Base-by-base conservation (phyloP, 306 rosid genomes). In the Gillenia trifoliata region DNA sequence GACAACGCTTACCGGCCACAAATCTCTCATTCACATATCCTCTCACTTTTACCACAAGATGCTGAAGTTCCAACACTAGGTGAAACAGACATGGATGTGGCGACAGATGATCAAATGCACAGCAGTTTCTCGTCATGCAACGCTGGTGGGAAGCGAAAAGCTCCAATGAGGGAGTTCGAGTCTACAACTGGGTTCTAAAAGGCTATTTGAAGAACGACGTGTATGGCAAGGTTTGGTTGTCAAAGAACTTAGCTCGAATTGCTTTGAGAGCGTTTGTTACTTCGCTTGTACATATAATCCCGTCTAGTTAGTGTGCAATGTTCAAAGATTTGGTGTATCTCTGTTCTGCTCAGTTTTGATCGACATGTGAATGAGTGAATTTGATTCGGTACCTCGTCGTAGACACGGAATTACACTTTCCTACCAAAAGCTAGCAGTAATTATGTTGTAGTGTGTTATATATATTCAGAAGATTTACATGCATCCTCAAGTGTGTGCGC, bases 41-140 rank as follows among this genome's bases (percentile, higher is more conserved):
- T 17, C 36, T 47, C 64, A 62, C 26, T 68, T 63, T 23, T 73
- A 43, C 75, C 23, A 7, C 55, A 71, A 0, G 85, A 86, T 55
- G 80, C 85, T 4, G 78, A 79, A 76, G 85, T 83, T 77, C 94
- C 88, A 59, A 80, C n/a, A 4, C 65, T 82, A 71, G 81, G 49
- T 62, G 75, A 45, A 40, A 61, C n/a, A 43, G 67, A 78, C 19
- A 17, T 36, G 56, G 40, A 62, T 30, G 12, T 30, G 1, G 41
- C 11, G 5, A 30, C 66, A 8, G 66, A 62, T 62, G 9, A 59
- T 59, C 34, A 62, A 30, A 62, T 30, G 8, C 56, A 11, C 12
- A 12, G 4, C 43, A 6, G 22, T 68, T 64, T 60, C 78, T 20
- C 68, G 7, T 1, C 50, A 19, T 78, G 59, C 60, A 81, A 74